Base-by-base conservation (phyloP, 352 stramenopile genomes). In the Peronospora tabacina region DNA sequence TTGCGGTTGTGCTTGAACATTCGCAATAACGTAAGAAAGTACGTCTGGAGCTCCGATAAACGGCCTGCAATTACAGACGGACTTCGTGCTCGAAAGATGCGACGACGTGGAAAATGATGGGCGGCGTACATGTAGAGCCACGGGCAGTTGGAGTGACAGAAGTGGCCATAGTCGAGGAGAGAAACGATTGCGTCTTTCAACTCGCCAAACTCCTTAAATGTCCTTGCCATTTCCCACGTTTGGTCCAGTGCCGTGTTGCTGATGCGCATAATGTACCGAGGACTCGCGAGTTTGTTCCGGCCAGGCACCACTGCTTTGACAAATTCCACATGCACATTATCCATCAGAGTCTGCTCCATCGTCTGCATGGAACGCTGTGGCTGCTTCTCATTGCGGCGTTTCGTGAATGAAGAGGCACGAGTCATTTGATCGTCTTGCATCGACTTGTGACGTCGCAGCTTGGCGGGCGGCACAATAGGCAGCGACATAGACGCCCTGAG, bases 121-220 rank as follows among this genome's bases (percentile, higher is more conserved):
- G 77, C 70, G 9, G 68, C 69, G 45, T 75, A 87, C 75, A 88
- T 85, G 73, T 83, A 93, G 41, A 93, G 61, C 74, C 75, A 93
- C 42, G 82, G 82, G 26, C 82, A 93, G 47, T 87, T 87, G 26
- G 79, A 84, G 11, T 63, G 47, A 49, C 82, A 93, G 15, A 87
- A 72, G 61, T 93, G 82, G 45, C 82, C 82, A 55, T 90, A 81
- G 54, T 86, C 61, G 13, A 93, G 63, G 32, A 70, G 66, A 7
- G 38, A 55, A 38, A 73, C 52, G 16, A 93, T 62, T 2, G 57
- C 46, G 26, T 89, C 75, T 54, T 90, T 89, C 24, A 92, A 66
- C 26, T 90, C 75, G 56, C 79, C 70, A 52, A 90, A 90, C 45
- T 90, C 82, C 28, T 68, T 72, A 55, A 87, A 93, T 9, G 73